phyloP scores from a whole-genome alignment of 352 stramenopile genomes.

The Phytopythium montanum region DNA sequence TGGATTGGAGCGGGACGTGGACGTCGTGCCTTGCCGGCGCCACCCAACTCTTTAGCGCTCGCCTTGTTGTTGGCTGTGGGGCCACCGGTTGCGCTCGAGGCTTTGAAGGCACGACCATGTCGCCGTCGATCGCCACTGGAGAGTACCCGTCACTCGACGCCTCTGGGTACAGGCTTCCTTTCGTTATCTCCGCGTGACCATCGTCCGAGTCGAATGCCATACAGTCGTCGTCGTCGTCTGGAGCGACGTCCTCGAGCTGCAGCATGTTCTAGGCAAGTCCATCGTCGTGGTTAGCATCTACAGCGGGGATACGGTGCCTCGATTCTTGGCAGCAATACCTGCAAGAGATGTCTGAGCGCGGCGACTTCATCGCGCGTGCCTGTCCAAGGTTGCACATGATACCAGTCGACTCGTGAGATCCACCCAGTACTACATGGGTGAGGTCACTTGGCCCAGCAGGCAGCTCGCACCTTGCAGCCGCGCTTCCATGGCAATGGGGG shows the following conservation, averaged over 20 bases:
- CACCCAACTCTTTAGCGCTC: not conserved
- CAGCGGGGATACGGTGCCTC: no score
- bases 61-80: not conserved
- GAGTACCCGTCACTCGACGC: slow-evolving; percentile 5
- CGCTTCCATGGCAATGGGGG: not conserved
- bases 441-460: not conserved
- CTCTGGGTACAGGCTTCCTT: not conserved
- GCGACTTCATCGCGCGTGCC: slow-evolving; percentile 55
- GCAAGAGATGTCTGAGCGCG: slow-evolving; percentile 47
- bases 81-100: not conserved
- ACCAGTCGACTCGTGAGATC: no score
- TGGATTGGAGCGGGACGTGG: not conserved
- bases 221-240: not conserved
- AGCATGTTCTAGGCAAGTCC: slow-evolving; percentile 8
- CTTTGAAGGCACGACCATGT: not conserved
- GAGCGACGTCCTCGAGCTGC: not conserved
- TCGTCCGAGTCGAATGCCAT: not conserved
- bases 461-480: not conserved
- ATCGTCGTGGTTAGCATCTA: not conserved
- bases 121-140: not conserved
- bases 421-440: no score
- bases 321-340: slow-evolving; percentile 16
- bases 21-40: not conserved
- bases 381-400: no score
- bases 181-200: not conserved